Base-by-base conservation (phyloP, 192 early-diverging fungal genomes). In the Funneliformis geosporum region DNA sequence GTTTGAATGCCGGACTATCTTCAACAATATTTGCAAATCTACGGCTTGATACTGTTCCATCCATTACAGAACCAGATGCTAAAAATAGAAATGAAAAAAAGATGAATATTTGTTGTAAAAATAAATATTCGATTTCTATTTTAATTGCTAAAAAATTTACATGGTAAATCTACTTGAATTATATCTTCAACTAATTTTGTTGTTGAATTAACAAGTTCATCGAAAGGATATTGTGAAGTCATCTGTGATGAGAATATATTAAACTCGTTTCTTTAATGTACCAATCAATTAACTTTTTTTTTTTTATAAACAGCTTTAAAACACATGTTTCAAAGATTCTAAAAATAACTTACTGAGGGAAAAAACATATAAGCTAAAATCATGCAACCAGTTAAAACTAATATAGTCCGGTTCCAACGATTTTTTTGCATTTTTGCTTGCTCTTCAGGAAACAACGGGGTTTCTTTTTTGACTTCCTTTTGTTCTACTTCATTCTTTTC, bases 11-110 rank as follows among this genome's bases (percentile, higher is more conserved):
- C 18, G 72, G 72, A 59, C 50, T 73, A 33, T 46, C 21, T 73
- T 73, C 72, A 4, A 73, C 27, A 6, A 73, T 73, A 50, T 59
- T 73, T n/a, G 72, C 72, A n/a, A 69, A 69, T 40, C 67, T 28
- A 40, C 39, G 28, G 43, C 39, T 43, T 21, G 39, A 69, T 5
- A 69, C 67, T 43, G 67, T 69, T 44, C 67, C 67, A 40, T 69
- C 39, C 40, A 69, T 40, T 39, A 69, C 21, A 21, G 33, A 21
- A 42, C 21, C 16, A 0, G 67, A 69, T 44, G 67, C 67, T 69
- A 69, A 40, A 28, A 42, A 40, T 42, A 69, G 9, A 42, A 16
- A 69, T 42, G 8, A 10, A 23, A 39, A 42, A 7, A 38, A 8
- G 0, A 2, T 44, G 9, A 69, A 42, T 43, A 27, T 25, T 65